Percentiles rank a stretch among this genome's conserved stretches.
phyloP scores from a whole-genome alignment of 305 asterid genomes.

The Solanum hybrid region DNA sequence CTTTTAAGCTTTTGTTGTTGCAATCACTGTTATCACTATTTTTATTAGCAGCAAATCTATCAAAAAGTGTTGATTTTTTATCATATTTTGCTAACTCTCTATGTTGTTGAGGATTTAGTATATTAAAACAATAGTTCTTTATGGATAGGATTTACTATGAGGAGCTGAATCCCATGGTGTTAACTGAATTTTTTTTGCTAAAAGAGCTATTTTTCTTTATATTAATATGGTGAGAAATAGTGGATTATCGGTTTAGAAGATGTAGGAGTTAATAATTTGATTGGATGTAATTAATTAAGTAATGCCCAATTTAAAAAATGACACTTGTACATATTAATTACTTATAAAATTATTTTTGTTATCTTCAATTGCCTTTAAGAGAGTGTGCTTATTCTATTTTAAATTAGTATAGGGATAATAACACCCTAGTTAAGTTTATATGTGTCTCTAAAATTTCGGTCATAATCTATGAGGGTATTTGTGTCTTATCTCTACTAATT shows the following conservation, averaged over 20 bases:
- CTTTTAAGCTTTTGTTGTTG: too few species aligned
- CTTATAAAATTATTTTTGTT: background rate
- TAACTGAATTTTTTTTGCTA: background rate
- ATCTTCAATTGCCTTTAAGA: background rate
- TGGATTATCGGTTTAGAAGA: background rate
- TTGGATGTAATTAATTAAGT: background rate
- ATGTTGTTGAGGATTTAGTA: constrained; percentile 9
- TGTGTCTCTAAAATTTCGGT: background rate
- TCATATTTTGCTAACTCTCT: background rate
- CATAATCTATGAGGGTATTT: too few species aligned
- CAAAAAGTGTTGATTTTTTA: too few species aligned
- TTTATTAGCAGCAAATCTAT: too few species aligned
- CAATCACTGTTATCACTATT: too few species aligned
- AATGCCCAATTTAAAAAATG: background rate
- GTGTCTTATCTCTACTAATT: background rate
- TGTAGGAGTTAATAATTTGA: background rate
- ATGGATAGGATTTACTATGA: constrained; percentile 9
- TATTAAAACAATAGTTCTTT: constrained; percentile 22
- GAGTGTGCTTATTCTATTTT: background rate
- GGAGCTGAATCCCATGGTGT: background rate
- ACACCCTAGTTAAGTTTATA: background rate
- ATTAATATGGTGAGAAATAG: background rate
- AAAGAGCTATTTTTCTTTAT: background rate
- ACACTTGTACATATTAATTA: background rate
- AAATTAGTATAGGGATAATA: background rate